phyloP scores from a whole-genome alignment of 495 filamentous ascomycete genomes.

The Achaetomiella virescens region DNA sequence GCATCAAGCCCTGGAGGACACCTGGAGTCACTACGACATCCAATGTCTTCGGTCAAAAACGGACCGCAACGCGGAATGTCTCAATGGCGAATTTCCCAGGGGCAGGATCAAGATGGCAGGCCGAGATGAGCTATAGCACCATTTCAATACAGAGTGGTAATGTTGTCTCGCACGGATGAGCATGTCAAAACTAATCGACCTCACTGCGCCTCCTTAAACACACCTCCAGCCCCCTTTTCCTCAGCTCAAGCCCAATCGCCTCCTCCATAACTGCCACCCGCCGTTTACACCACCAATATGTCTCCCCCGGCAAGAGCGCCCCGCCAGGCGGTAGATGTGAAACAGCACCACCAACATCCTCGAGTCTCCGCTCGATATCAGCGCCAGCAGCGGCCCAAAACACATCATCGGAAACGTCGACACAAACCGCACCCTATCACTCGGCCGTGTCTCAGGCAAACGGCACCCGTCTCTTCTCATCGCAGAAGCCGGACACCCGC shows the following conservation, averaged over 20 bases:
- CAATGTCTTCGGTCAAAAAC: conserved; percentile 18
- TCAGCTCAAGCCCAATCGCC: conserved; percentile 16
- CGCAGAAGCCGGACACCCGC: not conserved
- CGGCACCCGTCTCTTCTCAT: not conserved
- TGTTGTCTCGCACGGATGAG: too few relatives aligned
- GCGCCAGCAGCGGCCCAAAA: conserved; percentile 19
- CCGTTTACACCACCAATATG: conserved; percentile 23
- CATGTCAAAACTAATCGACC: not conserved
- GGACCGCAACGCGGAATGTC: conserved; percentile 21
- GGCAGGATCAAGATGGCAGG: conserved; percentile 25
- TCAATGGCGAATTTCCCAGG: conserved; percentile 23
- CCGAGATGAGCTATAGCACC: conserved; percentile 25
- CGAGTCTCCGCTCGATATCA: conserved; percentile 22
- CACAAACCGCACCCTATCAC: conserved; percentile 20
- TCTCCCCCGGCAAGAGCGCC: conserved; percentile 11
- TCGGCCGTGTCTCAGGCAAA: not conserved
- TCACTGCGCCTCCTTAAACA: conserved; percentile 7
- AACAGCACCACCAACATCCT: conserved; percentile 21
- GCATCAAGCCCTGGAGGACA: conserved; percentile 31
- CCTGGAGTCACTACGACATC: conserved; percentile 26
- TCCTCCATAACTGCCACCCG: conserved; percentile 15
- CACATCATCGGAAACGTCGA: conserved; percentile 27
- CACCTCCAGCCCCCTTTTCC: conserved; percentile 13
- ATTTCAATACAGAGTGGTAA: not conserved
- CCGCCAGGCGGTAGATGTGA: conserved; percentile 21